Base-by-base conservation (phyloP, 495 filamentous ascomycete genomes). In the Penicillium crystallinum region DNA sequence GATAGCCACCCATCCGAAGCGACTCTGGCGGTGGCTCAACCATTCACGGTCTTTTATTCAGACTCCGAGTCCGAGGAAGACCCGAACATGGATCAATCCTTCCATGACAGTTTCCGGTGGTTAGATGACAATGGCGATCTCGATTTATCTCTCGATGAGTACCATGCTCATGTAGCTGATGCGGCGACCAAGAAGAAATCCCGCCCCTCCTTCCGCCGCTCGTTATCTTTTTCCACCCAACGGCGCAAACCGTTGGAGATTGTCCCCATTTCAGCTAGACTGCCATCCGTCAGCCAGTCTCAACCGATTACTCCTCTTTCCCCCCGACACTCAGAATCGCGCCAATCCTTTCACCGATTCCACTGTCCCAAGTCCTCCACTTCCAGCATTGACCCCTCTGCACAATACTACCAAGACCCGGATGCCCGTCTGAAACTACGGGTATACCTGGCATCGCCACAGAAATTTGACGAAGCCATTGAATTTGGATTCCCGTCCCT, bases 381-480 rank as follows among this genome's bases (percentile, higher is more conserved):
- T 25, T 67, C 80, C 10, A 78, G 75, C 45, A 82, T 90, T 46
- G 89, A 92, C 63, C 80, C 87, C 18, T 76, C 78, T 37, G 87
- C 90, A 0, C 81, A 86, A 36, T 85, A 96, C 66, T 96, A 96
- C 59, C 89, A 88, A 65, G 90, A 97, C 54, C 90, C 91, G 0
- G 89, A 96, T 63, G 89, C 91, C 33, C 82, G 92, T 33, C 70
- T 91, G 42, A 95, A 92, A 64, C 72, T 97, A 11, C 85, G 90
- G 3, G 84, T 90, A n/a, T 95, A 91, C 56, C 78, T 95, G 3
- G 87, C 88, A 15, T 97, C 92, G 2, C 88, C 90, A 8, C 89
- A 96, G 55, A 96, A 95, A 64, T 96, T 97, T 53, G 93, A 97
- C 61, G 91, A 97, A 72, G 91, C 89, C 1, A 80, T 96, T 46